Conservation (phyloP, 768 basidiomycete genomes). For the Macrolepiota fuliginosa region DNA sequence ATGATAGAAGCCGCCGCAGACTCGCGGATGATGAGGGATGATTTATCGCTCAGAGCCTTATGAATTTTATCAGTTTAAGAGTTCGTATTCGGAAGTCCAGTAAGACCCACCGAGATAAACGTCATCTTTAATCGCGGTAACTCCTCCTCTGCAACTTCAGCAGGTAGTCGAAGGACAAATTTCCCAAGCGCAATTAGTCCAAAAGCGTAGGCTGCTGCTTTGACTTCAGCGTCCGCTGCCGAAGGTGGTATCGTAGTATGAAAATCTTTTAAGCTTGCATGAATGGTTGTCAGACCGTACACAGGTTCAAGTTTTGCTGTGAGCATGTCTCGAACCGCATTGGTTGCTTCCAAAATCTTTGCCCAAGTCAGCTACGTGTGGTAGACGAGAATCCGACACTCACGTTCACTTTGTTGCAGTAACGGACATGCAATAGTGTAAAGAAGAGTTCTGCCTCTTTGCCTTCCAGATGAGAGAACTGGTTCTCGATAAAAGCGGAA, state of each 20-base stretch:
- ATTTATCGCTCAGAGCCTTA: constrained; percentile 68
- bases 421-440: constrained; percentile 67
- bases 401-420: constrained; percentile 70
- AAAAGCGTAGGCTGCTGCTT: constrained; percentile 72
- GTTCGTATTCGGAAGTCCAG: not conserved
- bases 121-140: constrained; percentile 73
- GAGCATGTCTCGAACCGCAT: constrained; percentile 73
- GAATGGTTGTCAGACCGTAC: constrained; percentile 81
- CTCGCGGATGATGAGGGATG: constrained; percentile 78
- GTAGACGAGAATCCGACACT: constrained; percentile 21
- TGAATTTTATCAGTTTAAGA: constrained; percentile 7
- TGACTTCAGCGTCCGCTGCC: constrained; percentile 46
- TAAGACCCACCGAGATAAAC: constrained; percentile 58
- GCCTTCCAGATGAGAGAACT: constrained; percentile 71
- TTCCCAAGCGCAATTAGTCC: constrained; percentile 82
- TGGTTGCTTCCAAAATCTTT: constrained; percentile 83
- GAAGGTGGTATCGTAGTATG: constrained; percentile 46
- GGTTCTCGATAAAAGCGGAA: constrained; percentile 82
- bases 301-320: constrained; percentile 75
- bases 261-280: constrained; percentile 68
- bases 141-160: constrained; percentile 86
- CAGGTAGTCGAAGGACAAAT: constrained; percentile 76
- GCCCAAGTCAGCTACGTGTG: not conserved
- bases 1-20: constrained; percentile 81
- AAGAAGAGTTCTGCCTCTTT: constrained; percentile 77